These are phyloP conservation scores for Boletus bicolor DNA, from an alignment of 768 basidiomycete genomes.

Conservation along the genomic window DNA sequence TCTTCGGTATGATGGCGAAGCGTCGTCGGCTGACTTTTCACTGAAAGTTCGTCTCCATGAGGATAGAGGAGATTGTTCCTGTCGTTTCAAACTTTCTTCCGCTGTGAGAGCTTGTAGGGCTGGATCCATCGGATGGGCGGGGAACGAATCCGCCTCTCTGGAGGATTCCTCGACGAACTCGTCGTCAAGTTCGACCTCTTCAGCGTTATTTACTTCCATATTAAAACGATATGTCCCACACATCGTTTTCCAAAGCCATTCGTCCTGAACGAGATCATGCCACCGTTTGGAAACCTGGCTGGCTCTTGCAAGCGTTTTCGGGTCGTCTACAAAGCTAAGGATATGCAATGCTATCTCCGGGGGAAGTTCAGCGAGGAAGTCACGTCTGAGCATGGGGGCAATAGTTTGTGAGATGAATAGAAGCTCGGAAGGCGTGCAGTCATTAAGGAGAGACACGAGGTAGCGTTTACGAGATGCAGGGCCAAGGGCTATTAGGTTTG, in stretches of 20 bases:
- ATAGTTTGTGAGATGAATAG: conserved; percentile 64
- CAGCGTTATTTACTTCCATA: conserved; percentile 11
- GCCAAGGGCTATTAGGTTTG: conserved; percentile 31
- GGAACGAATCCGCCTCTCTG: conserved; percentile 34
- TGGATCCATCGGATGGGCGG: conserved; percentile 38
- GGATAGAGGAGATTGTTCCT: conserved; percentile 23
- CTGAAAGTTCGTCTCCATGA: conserved; percentile 23
- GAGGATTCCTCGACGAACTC: conserved; percentile 33
- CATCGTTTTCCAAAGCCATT: conserved; percentile 78
- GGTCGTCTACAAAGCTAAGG: conserved; percentile 73
- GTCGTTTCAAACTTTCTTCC: conserved; percentile 27
- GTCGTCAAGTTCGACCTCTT: conserved; percentile 27
- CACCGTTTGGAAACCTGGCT: conserved; percentile 70
- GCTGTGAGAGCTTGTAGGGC: conserved; percentile 39
- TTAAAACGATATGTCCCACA: conserved; percentile 56
- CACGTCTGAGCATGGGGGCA: conserved; percentile 60
- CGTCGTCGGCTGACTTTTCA: neutral
- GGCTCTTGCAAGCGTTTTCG: conserved; percentile 65
- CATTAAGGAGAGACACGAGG: conserved; percentile 47
- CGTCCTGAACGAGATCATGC: conserved; percentile 67
- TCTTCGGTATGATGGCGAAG: conserved; percentile 49
- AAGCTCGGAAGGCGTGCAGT: conserved; percentile 60
- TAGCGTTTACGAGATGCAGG: conserved; percentile 47
- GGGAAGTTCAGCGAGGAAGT: conserved; percentile 56
- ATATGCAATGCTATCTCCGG: conserved; percentile 74